These are phyloP conservation scores for Musa balbisiana DNA, from an alignment of 202 grass and related monocot genomes.

Conservation along the genomic window DNA sequence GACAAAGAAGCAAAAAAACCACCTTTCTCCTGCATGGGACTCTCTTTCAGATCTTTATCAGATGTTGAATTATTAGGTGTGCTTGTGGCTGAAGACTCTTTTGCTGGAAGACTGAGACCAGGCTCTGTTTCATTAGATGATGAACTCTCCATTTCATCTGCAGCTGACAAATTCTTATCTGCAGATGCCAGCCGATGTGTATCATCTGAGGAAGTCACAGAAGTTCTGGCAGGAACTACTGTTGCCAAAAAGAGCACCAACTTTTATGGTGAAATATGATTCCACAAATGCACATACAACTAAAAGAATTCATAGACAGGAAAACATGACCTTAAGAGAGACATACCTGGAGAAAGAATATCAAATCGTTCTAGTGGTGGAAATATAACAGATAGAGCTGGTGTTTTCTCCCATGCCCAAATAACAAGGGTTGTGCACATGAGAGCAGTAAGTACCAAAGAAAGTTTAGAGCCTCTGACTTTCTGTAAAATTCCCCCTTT, in stretches of 20 bases:
- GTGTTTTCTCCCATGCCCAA: conserved; percentile 33
- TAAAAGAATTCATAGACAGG: not conserved
- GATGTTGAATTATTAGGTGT: not conserved
- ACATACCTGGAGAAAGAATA: conserved; percentile 28
- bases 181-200: not conserved
- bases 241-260: not conserved
- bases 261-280: not conserved
- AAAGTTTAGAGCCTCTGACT: conserved; percentile 20
- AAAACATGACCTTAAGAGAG: not conserved
- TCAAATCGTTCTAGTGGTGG: conserved; percentile 32
- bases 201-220: not conserved
- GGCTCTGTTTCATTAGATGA: not conserved
- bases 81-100: not conserved
- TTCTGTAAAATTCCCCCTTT: conserved; percentile 30
- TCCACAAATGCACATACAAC: not conserved
- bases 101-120: not conserved
- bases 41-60: not conserved
- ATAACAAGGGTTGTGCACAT: conserved; percentile 25
- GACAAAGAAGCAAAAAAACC: not conserved
- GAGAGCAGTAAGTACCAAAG: conserved; percentile 21
- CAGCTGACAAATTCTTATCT: not conserved
- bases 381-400: conserved; percentile 20
- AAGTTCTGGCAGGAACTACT: not conserved
- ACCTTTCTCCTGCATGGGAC: not conserved
- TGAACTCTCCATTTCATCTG: not conserved